These are phyloP conservation scores for Pezicula carpinea DNA, from an alignment of 2,329 filamentous ascomycete genomes.

Conservation along the genomic window DNA sequence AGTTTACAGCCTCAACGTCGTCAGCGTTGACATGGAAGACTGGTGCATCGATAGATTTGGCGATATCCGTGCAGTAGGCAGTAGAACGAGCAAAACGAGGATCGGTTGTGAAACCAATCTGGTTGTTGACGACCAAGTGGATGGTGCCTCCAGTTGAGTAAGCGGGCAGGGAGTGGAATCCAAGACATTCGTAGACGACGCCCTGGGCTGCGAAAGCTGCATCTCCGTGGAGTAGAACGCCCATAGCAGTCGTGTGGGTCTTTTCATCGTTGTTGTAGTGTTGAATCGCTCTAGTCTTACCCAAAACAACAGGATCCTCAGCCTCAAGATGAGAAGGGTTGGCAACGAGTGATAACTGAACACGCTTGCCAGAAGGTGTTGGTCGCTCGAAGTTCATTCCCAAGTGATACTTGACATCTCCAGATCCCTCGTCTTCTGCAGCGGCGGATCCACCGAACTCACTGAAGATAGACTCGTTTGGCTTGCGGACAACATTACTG, in stretches of 20 bases:
- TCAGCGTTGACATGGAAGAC: conserved; percentile 99
- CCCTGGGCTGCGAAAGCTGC: conserved; percentile 95
- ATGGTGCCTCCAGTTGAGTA: conserved; percentile 98
- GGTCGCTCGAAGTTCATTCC: conserved; percentile 99
- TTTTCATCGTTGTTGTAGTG: conserved; percentile 98
- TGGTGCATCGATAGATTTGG: conserved; percentile 96
- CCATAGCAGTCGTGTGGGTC: conserved; percentile 85
- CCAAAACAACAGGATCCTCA: conserved; percentile 94
- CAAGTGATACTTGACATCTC: conserved; percentile 98
- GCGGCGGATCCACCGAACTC: conserved; percentile 89
- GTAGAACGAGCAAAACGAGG: conserved; percentile 96
- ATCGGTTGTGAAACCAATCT: conserved; percentile 99
- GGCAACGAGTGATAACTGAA: conserved; percentile 97
- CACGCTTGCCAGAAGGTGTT: conserved; percentile 95
- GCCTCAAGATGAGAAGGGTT: conserved; percentile 98
- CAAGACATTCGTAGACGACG: conserved; percentile 97
- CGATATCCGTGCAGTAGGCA: conserved; percentile 98
- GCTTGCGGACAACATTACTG: conserved; percentile 97
- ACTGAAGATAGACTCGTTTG: conserved; percentile 99
- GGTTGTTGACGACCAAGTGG: conserved; percentile 98
- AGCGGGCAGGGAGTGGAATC: conserved; percentile 90
- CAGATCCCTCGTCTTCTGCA: conserved; percentile 90
- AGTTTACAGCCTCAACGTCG: conserved; percentile 97
- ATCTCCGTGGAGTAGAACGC: conserved; percentile 93
- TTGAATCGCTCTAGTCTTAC: conserved; percentile 95